Conservation (phyloP, 2,329 filamentous ascomycete species). For the Zalaria sp. region DNA sequence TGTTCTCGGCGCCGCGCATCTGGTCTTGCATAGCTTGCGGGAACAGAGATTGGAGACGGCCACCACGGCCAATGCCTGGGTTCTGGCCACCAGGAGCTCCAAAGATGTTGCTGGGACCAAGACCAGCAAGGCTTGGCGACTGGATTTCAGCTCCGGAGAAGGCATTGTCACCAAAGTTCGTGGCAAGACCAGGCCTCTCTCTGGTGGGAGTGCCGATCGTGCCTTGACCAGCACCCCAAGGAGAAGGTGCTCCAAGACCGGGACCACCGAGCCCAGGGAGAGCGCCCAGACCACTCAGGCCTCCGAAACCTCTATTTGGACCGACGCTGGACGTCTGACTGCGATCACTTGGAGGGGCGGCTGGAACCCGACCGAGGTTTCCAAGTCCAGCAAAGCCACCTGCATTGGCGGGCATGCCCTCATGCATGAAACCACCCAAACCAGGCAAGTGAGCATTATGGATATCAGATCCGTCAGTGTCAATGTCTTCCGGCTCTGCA, state of each 20-base stretch:
- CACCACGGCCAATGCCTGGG: constrained; percentile 32
- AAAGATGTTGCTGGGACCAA: constrained; percentile 52
- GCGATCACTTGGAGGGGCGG: constrained; percentile 63
- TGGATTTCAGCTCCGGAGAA: constrained; percentile 65
- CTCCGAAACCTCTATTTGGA: constrained; percentile 54
- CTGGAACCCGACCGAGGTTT: constrained; percentile 22
- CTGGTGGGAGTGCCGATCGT: constrained; percentile 61
- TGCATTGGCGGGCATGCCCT: constrained; percentile 4
- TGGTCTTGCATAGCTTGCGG: constrained; percentile 81
- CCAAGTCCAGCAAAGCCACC: constrained; percentile 19
- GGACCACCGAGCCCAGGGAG: constrained; percentile 25
- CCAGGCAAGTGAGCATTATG: constrained; percentile 31
- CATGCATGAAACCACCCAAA: constrained; percentile 37
- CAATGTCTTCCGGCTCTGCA: constrained; percentile 41
- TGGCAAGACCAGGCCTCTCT: constrained; percentile 36
- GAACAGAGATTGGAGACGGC: constrained; percentile 76
- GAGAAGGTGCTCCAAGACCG: constrained; percentile 43
- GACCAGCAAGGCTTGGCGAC: constrained; percentile 53
- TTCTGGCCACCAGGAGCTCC: constrained; percentile 43
- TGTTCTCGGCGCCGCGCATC: constrained; percentile 48
- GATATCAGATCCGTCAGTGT: constrained; percentile 14
- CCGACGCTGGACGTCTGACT: constrained; percentile 87
- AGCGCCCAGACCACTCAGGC: constrained; percentile 44
- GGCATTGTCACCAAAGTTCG: constrained; percentile 38
- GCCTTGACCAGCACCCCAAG: constrained; percentile 49